These are phyloP conservation scores for Epichloe uncinata DNA, from an alignment of 2,329 filamentous ascomycete species.

Conservation along the genomic window DNA sequence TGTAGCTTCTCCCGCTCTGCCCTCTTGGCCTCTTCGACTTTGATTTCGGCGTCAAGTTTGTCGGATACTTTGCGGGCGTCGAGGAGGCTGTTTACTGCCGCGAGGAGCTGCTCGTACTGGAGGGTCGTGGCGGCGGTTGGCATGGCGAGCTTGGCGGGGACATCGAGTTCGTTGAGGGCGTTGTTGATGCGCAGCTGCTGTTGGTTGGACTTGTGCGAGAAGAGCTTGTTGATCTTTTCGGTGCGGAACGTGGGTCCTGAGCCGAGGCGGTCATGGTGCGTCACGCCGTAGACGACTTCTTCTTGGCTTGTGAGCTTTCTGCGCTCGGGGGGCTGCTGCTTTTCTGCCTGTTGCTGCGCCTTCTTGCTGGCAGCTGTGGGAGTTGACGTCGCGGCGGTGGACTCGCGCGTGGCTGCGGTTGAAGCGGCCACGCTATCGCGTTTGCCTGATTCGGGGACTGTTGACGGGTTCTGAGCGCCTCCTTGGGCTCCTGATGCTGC, in stretches of 20 bases:
- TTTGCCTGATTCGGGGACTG: constrained; percentile 25
- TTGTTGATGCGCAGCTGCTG: constrained; percentile 65
- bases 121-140: constrained; percentile 59
- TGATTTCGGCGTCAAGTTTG: constrained; percentile 62
- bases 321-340: constrained; percentile 35
- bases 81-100: constrained; percentile 53
- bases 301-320: constrained; percentile 63
- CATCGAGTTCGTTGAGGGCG: constrained; percentile 56
- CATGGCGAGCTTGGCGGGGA: constrained; percentile 57
- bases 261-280: constrained; percentile 70
- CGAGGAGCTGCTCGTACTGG: constrained; percentile 57
- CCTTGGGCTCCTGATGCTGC: neutral
- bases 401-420: constrained; percentile 21
- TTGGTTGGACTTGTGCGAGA: constrained; percentile 61
- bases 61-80: constrained; percentile 63
- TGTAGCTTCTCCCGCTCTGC: constrained; percentile 33
- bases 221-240: constrained; percentile 65
- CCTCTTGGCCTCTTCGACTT: constrained; percentile 43
- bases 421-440: constrained; percentile 41
- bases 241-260: constrained; percentile 85
- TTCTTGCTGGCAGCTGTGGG: constrained; percentile 36
- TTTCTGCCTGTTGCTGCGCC: constrained; percentile 21
- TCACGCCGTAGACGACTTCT: constrained; percentile 70
- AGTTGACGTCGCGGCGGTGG: constrained; percentile 19
- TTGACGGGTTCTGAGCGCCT: constrained; percentile 21